Conservation (phyloP, 1,284 basidiomycete genomes). For the Trichosporon sp. region DNA sequence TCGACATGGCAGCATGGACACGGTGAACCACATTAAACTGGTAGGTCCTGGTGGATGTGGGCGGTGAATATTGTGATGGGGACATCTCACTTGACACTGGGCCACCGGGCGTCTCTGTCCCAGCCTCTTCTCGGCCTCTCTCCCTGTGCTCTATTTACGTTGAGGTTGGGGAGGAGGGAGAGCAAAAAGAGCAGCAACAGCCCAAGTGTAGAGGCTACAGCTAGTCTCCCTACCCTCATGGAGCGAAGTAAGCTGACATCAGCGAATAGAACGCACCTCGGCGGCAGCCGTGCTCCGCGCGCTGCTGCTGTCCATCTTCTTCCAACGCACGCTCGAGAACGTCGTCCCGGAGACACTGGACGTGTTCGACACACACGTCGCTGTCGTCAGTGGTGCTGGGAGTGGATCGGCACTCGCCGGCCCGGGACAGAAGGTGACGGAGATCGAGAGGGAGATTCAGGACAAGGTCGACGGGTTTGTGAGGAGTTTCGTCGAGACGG, state of each 20-base stretch:
- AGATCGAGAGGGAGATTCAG: slow-evolving; percentile 41
- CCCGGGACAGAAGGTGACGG: slow-evolving; percentile 17
- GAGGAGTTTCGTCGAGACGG: slow-evolving; percentile 36
- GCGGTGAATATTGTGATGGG: too few relatives aligned
- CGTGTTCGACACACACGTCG: slow-evolving; percentile 48
- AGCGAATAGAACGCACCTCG: slow-evolving; percentile 40
- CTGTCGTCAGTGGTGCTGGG: slow-evolving; percentile 20
- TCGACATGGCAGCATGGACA: slow-evolving; percentile 36
- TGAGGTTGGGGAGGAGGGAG: too few relatives aligned
- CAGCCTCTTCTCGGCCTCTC: too few relatives aligned
- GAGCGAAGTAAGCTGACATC: slow-evolving; percentile 3
- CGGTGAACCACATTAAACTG: slow-evolving; percentile 40
- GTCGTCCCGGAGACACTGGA: slow-evolving; percentile 48
- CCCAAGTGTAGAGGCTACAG: too few relatives aligned
- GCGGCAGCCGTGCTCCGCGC: slow-evolving; percentile 41
- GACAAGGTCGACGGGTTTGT: slow-evolving; percentile 44
- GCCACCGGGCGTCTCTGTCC: too few relatives aligned
- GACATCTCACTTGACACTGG: neutral
- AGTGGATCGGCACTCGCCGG: neutral
- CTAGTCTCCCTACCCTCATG: too few relatives aligned
- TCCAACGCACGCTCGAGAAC: slow-evolving; percentile 47
- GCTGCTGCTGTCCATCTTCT: slow-evolving; percentile 49
- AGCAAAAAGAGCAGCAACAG: too few relatives aligned
- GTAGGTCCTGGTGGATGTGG: slow-evolving; percentile 25
- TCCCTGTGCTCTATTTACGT: too few relatives aligned